Conservation (phyloP, 495 filamentous ascomycete species). For the Haplographium delicatum region DNA sequence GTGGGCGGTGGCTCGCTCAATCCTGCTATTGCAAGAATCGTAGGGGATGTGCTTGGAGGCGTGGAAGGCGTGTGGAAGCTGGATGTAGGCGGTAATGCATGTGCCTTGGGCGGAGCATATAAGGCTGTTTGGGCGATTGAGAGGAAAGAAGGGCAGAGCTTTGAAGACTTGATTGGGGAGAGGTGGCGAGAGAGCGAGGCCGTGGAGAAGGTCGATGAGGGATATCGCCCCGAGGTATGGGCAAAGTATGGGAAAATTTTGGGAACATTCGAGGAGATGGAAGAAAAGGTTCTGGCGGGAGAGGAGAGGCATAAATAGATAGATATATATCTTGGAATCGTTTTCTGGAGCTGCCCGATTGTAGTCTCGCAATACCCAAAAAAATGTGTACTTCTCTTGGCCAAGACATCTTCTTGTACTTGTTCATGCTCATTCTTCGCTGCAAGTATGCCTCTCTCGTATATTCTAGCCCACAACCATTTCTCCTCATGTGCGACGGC, state of each 20-base stretch:
- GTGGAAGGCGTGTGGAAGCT: constrained; percentile 85
- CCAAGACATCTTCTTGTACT: too few relatives aligned
- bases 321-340: neutral
- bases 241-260: constrained; percentile 71
- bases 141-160: constrained; percentile 60
- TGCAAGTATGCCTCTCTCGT: too few relatives aligned
- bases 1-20: constrained; percentile 89
- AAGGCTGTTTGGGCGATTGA: constrained; percentile 93
- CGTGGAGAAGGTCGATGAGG: constrained; percentile 73
- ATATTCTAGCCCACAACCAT: too few relatives aligned
- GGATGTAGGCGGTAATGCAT: constrained; percentile 94
- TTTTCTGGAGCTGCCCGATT: neutral
- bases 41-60: constrained; percentile 84
- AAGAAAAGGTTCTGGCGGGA: constrained; percentile 56
- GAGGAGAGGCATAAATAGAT: constrained; percentile 29
- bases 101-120: constrained; percentile 91
- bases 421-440: too few relatives aligned
- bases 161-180: constrained; percentile 77
- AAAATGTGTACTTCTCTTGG: too few relatives aligned
- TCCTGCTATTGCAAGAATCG: constrained; percentile 72
- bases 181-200: constrained; percentile 84
- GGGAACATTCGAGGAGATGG: constrained; percentile 75
- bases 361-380: too few relatives aligned
- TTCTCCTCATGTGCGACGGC: too few relatives aligned
- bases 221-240: constrained; percentile 70